Percentiles rank a stretch among this genome's conserved stretches.
Evolutionary conservation across 495 filamentous ascomycete species (phyloP).

Genomic region (Tetracladium marchalianum): DNA sequence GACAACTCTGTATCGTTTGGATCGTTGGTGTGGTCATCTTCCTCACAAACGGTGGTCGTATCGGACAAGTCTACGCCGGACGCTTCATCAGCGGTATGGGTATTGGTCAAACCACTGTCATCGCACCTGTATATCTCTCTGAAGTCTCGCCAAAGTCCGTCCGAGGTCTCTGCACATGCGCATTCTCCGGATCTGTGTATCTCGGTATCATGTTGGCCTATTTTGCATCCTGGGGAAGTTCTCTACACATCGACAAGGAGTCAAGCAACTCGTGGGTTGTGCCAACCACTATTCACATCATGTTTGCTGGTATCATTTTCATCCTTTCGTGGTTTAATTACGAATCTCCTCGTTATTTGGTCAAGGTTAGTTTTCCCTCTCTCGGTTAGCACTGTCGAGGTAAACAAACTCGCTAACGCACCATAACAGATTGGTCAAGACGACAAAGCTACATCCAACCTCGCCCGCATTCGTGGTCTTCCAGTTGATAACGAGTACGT

Average conservation of each 20-base stretch:
- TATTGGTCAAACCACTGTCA: conserved; percentile 52
- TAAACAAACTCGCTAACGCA: background rate
- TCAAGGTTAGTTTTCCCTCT: conserved; percentile 7
- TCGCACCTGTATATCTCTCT: conserved; percentile 48
- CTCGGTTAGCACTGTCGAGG: no score
- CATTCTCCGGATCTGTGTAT: conserved; percentile 56
- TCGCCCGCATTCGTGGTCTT: conserved; percentile 41
- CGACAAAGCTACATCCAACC: conserved; percentile 32
- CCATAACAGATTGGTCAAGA: conserved; percentile 22
- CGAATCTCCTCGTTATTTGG: conserved; percentile 47
- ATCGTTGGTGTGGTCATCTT: conserved; percentile 59
- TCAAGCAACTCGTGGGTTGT: conserved; percentile 28
- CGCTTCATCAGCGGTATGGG: conserved; percentile 60
- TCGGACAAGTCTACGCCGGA: conserved; percentile 57
- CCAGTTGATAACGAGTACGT: conserved; percentile 39
- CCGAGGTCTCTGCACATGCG: conserved; percentile 58
- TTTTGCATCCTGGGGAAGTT: conserved; percentile 8
- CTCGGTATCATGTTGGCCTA: conserved; percentile 48
- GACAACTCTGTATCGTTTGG: conserved; percentile 56
- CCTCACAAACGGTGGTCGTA: conserved; percentile 48
- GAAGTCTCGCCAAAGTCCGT: conserved; percentile 55
- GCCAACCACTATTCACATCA: conserved; percentile 62
- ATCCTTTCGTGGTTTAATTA: conserved; percentile 45
- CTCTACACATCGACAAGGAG: background rate
- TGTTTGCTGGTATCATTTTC: conserved; percentile 59